Conservation (phyloP, 371 early-diverging fungal species). For the Mucor irregularis region DNA sequence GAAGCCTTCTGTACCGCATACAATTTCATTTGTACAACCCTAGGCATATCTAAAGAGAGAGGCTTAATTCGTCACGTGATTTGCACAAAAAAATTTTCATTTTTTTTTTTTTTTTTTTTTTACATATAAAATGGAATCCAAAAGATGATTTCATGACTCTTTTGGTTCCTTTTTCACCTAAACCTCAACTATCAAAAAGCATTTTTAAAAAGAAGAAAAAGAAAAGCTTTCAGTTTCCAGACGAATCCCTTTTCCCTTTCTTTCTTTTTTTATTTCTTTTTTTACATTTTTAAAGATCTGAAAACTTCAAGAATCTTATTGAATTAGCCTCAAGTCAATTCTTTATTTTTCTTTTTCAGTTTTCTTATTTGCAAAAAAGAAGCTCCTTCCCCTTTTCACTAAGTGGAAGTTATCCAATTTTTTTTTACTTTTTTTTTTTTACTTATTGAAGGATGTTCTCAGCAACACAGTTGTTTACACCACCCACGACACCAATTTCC, state of each 20-base stretch:
- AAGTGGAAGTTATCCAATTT: neutral
- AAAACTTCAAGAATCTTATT: neutral
- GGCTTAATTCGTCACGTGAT: too few relatives aligned
- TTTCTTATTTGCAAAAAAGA: constrained; percentile 4
- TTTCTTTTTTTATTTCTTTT: neutral
- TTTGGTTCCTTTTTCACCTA: too few relatives aligned
- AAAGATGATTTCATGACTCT: too few relatives aligned
- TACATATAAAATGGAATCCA: too few relatives aligned
- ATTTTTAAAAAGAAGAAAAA: too few relatives aligned
- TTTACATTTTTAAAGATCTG: neutral
- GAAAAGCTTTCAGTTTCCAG: too few relatives aligned
- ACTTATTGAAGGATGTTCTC: constrained; percentile 5
- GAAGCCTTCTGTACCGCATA: constrained; percentile 25
- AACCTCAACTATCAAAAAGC: too few relatives aligned
- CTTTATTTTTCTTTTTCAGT: neutral
- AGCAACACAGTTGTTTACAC: constrained; percentile 10
- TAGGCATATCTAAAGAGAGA: neutral
- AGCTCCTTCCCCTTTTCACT: neutral
- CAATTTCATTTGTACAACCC: too few relatives aligned
- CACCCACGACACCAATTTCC: constrained; percentile 2
- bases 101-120: too few relatives aligned
- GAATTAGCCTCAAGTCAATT: too few relatives aligned
- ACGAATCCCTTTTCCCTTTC: neutral
- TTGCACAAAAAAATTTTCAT: too few relatives aligned
- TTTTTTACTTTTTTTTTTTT: constrained; percentile 9